Conservation (phyloP, 768 basidiomycete species). For the Trametes gibbosa region DNA sequence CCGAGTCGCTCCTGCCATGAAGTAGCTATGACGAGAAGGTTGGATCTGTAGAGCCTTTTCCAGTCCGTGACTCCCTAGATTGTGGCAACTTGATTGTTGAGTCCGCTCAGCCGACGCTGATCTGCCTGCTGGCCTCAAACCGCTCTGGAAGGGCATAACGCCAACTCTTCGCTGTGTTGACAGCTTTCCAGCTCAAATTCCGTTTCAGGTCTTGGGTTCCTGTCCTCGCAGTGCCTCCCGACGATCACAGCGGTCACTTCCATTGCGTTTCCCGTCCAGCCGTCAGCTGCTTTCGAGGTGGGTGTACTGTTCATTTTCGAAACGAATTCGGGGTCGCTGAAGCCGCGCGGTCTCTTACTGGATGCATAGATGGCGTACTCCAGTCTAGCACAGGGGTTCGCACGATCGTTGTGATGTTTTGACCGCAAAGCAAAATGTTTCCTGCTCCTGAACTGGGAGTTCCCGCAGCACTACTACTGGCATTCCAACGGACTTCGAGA, state of each 20-base stretch:
- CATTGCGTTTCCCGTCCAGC: constrained; percentile 1
- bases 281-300: neutral
- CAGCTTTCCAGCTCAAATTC: neutral
- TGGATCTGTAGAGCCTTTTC: neutral
- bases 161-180: neutral
- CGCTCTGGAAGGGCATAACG: neutral
- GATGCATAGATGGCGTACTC: too few species aligned
- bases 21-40: neutral
- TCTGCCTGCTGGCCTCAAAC: neutral
- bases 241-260: neutral
- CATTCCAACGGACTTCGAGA: neutral
- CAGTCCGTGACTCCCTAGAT: neutral
- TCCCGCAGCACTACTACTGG: neutral
- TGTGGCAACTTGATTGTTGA: neutral
- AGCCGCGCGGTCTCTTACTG: neutral
- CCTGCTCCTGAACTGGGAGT: neutral
- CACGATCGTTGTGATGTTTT: neutral
- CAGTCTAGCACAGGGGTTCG: neutral
- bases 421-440: neutral
- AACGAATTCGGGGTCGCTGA: neutral
- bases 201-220: neutral
- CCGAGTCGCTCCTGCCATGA: neutral
- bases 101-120: neutral
- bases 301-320: neutral
- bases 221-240: neutral